Base-by-base conservation (phyloP, 2,329 filamentous ascomycete genomes). In the Cladophialophora carrionii region DNA sequence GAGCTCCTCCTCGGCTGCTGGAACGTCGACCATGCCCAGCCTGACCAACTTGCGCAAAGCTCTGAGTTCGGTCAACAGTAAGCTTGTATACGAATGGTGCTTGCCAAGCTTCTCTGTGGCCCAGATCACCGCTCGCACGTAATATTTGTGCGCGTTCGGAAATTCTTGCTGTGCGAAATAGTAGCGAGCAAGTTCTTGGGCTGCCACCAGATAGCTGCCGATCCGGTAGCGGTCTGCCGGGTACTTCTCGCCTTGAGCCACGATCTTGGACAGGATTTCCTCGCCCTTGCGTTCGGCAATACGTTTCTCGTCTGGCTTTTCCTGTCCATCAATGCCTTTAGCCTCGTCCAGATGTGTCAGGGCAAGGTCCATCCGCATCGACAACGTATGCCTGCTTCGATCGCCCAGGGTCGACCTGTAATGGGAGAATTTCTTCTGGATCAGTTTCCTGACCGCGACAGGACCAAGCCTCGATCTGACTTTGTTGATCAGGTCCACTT, bases 91-190 rank as follows among this genome's bases (percentile, higher is more conserved):
- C 6, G 32, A n/a, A 56, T 56, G 53, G n/a, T 56, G 12, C 10
- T 22, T 56, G 53, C 53, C 53, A 37, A 56, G 32, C 17, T 41
- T 56, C 31, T 56, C 26, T 8, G 20, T 10, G 10, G 53, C 53
- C 54, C 29, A 57, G 9, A n/a, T 9, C n/a, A 41, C 10, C 32
- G 54, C 54, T 32, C 14, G n/a, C 5, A 24, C 5, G 37, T 37
- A 57, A 41, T 37, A 57, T 22, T 37, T 41, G 29, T 43, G 31
- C 12, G 54, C 29, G 4, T 43, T 57, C 32, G 29, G n/a, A 37
- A n/a, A 57, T 14, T 57, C n/a, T 9, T 57, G 29, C 7, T 37
- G 20, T 10, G 17, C 20, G 29, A 57, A 24, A 32, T 57, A 57
- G 12, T 20, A 17, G 14, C 37, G 29, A 22, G 29, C 54, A 7